Conservation (phyloP, 2,329 filamentous ascomycete genomes). For the Huntiella bhutanensis region DNA sequence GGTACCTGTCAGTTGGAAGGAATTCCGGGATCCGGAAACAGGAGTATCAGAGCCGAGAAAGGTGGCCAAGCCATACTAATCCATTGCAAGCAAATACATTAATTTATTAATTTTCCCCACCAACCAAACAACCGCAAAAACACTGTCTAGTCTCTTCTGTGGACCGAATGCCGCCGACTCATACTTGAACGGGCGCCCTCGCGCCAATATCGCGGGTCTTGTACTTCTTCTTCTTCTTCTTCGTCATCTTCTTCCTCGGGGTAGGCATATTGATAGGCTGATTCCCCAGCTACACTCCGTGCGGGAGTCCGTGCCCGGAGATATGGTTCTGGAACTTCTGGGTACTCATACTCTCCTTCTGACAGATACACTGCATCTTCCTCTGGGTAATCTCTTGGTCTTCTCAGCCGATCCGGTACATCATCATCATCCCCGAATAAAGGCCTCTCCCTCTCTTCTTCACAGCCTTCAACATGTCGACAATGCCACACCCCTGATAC, state of each 20-base stretch:
- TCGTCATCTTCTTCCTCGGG: neutral
- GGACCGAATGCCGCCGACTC: no score
- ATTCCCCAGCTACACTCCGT: neutral
- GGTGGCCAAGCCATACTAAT: constrained; percentile 79
- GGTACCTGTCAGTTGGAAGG: constrained; percentile 88
- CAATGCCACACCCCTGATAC: constrained; percentile 2
- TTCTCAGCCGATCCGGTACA: neutral
- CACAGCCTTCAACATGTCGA: constrained; percentile 1
- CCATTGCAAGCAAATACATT: no score
- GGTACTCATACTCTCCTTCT: neutral
- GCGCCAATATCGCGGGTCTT: no score
- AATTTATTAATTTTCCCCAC: no score
- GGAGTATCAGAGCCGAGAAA: constrained; percentile 65
- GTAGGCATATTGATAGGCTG: neutral
- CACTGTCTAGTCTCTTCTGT: no score
- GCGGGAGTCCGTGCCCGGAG: neutral
- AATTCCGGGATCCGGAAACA: constrained; percentile 70
- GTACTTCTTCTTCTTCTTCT: no score
- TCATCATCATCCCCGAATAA: neutral
- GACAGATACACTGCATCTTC: neutral
- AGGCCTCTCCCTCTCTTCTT: neutral
- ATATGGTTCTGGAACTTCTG: neutral
- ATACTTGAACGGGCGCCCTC: no score
- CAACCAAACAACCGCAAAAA: no score
- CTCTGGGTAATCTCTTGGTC: neutral